Evolutionary conservation across 139 green algal genomes (phyloP).

Genomic region (Micractinium conductrix): DNA sequence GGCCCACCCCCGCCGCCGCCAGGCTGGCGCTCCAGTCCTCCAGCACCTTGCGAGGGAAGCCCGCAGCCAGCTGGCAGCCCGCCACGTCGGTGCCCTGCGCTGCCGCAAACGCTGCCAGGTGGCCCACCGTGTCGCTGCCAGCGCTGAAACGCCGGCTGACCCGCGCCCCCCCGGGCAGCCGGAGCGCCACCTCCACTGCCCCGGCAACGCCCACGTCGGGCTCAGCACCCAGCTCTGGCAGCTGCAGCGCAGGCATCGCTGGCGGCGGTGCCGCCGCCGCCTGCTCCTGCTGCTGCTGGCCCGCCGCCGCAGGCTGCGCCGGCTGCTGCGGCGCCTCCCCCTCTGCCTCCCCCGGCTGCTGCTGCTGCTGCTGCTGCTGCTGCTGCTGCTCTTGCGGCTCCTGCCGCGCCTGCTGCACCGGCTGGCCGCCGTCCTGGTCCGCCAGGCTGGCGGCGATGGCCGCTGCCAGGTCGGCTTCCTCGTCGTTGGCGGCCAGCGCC

Average conservation of each 20-base stretch:
- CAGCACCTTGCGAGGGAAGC: slow-evolving; percentile 31
- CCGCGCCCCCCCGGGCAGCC: slow-evolving; percentile 39
- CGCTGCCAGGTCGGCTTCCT: slow-evolving; percentile 67
- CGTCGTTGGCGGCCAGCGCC: neutral
- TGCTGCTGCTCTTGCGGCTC: neutral
- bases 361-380: neutral
- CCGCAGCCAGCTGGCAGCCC: slow-evolving; percentile 10
- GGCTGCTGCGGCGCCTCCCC: neutral
- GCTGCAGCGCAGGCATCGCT: no score
- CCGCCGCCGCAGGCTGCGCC: neutral
- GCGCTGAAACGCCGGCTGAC: slow-evolving; percentile 36
- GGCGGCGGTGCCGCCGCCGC: neutral
- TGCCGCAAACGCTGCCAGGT: slow-evolving; percentile 38
- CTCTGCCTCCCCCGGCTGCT: neutral
- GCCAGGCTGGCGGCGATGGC: slow-evolving; percentile 74
- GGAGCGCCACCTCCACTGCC: slow-evolving; percentile 41
- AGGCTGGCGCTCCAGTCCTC: slow-evolving; percentile 17
- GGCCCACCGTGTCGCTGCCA: slow-evolving; percentile 26
- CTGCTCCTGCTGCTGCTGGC: neutral
- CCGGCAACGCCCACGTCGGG: slow-evolving; percentile 28
- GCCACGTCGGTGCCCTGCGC: slow-evolving; percentile 21
- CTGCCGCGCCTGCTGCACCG: slow-evolving; percentile 1
- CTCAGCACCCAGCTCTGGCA: slow-evolving; percentile 33
- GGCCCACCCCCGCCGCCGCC: slow-evolving; percentile 1
- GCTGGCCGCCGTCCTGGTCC: neutral